These are phyloP conservation scores for Trichomonas tenax DNA, from an alignment of 208 protist species.

Conservation along the genomic window DNA sequence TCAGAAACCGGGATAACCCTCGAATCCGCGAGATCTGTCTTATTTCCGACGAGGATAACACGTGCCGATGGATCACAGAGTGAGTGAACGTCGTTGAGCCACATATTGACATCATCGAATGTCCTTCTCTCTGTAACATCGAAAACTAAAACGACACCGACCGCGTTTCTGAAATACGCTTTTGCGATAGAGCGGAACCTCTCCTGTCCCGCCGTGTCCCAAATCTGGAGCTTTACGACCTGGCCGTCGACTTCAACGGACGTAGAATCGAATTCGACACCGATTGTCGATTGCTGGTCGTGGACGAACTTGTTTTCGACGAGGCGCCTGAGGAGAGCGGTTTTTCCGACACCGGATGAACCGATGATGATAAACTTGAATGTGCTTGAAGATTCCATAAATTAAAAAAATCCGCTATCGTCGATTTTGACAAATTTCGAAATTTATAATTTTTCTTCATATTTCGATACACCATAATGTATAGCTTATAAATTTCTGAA, in stretches of 20 bases:
- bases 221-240: background rate
- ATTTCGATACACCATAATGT: too few relatives aligned
- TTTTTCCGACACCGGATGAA: background rate
- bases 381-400: background rate
- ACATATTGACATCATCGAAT: constrained; percentile 6
- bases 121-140: background rate
- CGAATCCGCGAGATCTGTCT: background rate
- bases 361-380: constrained; percentile 10
- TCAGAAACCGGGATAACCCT: background rate
- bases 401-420: background rate
- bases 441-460: too few relatives aligned
- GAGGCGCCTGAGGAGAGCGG: background rate
- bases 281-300: background rate
- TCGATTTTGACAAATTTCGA: background rate
- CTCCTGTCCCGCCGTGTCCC: background rate
- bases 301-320: background rate
- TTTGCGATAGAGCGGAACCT: background rate
- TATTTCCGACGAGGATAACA: background rate
- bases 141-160: background rate
- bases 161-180: background rate
- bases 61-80: background rate
- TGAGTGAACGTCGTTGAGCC: background rate
- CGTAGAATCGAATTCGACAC: constrained; percentile 7
- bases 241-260: background rate
- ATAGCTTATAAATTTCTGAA: too few relatives aligned